Evolutionary conservation across 768 basidiomycete genomes (phyloP), one percentile per base, ranked within the genome.

Genomic region (Tricholomella constricta): DNA sequence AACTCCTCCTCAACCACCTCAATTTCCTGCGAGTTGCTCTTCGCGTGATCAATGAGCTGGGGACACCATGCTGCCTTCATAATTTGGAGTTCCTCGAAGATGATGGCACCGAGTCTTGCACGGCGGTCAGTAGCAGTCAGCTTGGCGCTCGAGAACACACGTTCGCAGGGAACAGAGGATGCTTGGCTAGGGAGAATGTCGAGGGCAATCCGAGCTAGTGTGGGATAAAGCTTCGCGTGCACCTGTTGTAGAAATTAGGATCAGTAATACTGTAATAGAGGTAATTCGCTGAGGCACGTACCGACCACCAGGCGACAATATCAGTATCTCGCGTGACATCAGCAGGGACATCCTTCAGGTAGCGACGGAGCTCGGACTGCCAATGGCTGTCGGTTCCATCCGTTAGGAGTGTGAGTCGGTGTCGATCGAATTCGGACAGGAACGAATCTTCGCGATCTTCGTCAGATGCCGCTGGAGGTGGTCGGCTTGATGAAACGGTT

Each of bases 1-100:
- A n/a, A n/a, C 36, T 37, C 15, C 4, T 37, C 36, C 11, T 37
- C 36, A 37, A 19, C 20, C 20, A 23, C 25, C 22, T 45, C 44
- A n/a, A 45, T 45, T 5, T 45, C 27, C 20, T 29, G n/a, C n/a
- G 29, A 15, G 27, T 45, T n/a, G 4, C 4, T 2, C 3, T 46
- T 57, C 82, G 77, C 5, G 91, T 83, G 12, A 25, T 46, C 15
- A 22, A 46, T 19, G 2, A 31, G 23, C 20, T 37, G 4, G 3
- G 36, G 27, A 44, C 44, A n/a, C 55, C 55, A 45, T 23, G 37
- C 34, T 36, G 34, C 36, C 50, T 55, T 55, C 35, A 55, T 12
- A 8, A 55, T 38, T 29, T 50, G 54, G 25, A 55, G 49, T 20
- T 55, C 20, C 23, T 55, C 36, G 25, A 55, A 55, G 11, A 22